A percentile compares a stretch with the other conserved stretches of the same genome.
These are phyloP conservation scores for Hypomontagnella submonticulosa DNA, from an alignment of 495 filamentous ascomycete species.

Conservation along the genomic window DNA sequence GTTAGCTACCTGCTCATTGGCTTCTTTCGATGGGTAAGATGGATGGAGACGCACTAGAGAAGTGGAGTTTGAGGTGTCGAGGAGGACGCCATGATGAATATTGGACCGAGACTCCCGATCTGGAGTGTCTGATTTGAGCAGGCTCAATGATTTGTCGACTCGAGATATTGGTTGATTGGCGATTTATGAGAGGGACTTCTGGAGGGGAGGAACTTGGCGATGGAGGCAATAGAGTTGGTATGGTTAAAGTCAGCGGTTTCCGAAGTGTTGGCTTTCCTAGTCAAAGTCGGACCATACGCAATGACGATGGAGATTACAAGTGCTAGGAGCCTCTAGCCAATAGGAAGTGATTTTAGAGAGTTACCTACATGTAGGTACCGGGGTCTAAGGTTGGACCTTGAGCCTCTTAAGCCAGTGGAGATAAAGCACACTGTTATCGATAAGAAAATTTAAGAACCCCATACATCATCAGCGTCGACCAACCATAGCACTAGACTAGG, in stretches of 20 bases:
- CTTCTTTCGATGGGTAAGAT: conserved; percentile 12
- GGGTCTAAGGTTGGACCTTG: not conserved
- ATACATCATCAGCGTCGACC: not conserved
- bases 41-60: conserved; percentile 72
- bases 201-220: conserved; percentile 9
- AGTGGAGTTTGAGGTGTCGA: conserved; percentile 77
- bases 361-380: not conserved
- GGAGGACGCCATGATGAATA: conserved; percentile 77
- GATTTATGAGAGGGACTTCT: conserved; percentile 3
- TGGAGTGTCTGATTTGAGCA: not conserved
- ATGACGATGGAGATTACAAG: conserved; percentile 31
- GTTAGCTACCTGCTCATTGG: conserved; percentile 29
- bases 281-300: not conserved
- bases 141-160: not conserved
- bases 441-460: conserved; percentile 23
- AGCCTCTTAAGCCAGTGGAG: not conserved
- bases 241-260: conserved; percentile 25
- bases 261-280: conserved; percentile 17
- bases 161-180: not conserved
- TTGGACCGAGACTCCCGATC: not conserved
- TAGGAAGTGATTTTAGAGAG: not conserved
- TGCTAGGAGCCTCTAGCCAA: conserved; percentile 11
- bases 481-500: conserved; percentile 9
- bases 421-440: conserved; percentile 1
- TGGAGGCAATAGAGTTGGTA: conserved; percentile 14